Evolutionary conservation across 768 basidiomycete genomes (phyloP), one percentile per base, ranked within the genome.

Genomic region (Asterophora parasitica): DNA sequence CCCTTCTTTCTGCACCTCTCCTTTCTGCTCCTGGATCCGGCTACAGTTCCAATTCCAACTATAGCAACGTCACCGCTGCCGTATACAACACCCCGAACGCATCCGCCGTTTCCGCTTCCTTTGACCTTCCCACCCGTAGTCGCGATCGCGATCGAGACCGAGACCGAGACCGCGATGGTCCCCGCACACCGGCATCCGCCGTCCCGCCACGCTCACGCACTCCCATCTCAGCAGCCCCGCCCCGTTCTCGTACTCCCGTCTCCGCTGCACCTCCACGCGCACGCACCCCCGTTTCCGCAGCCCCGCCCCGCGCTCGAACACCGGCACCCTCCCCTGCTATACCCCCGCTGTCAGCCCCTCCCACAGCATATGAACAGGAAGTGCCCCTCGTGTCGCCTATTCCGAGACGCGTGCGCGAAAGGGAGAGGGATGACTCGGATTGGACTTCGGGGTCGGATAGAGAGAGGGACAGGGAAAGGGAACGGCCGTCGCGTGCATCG

Each of bases 201-300:
- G 32, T 39, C 8, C 46, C 46, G 15, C 48, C 47, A 10, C 48
- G 52, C 32, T 28, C 57, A 28, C 47, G 44, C 2, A 59, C 56
- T 4, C 50, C 50, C 10, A 42, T 39, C 28, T 44, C 4, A 20
- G 20, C 53, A 78, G 79, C 72, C 83, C 15, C 70, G 85, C 13
- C 79, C 79, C 63, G 88, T 85, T 50, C 85, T 77, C 59, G 88
- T 80, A 16, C 77, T 11, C 59, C 59, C 17, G 30, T 51, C 23
- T 60, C 59, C 16, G 49, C 56, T 13, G 46, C 49, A 3, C 51
- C 51, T n/a, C 51, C 55, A 4, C 51, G 54, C 12, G 30, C 56
- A 23, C 50, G 56, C 12, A 59, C 60, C 5, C 51, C 57, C 19
- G 32, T 50, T 11, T 54, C 56, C 36, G 52, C 55, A 2, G 39